Conservation (phyloP, 805 yeast genomes). For the Candida gorgasii region DNA sequence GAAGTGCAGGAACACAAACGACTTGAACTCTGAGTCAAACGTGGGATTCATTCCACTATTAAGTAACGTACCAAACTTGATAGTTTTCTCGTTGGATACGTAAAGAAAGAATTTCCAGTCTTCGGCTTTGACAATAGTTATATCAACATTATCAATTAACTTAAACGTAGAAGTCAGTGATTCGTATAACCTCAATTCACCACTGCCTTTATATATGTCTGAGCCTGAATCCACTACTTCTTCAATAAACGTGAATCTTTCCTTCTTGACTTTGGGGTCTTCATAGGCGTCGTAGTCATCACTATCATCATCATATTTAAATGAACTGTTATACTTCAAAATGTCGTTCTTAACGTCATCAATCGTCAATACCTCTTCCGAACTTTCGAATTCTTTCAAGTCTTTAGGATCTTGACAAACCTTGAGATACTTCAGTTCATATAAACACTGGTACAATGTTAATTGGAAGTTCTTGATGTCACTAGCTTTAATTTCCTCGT, state of each 20-base stretch:
- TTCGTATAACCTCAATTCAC: constrained; percentile 7
- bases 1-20: constrained; percentile 67
- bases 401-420: constrained; percentile 21
- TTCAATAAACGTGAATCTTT: constrained; percentile 2
- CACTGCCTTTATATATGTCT: not conserved
- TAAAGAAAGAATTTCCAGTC: constrained; percentile 57
- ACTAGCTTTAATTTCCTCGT: constrained; percentile 53
- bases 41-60: constrained; percentile 59
- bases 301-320: constrained; percentile 25
- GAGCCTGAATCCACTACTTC: not conserved
- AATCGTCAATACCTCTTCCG: constrained; percentile 24
- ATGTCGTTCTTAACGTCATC: constrained; percentile 22
- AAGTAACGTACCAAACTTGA: constrained; percentile 15
- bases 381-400: constrained; percentile 56
- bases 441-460: constrained; percentile 66
- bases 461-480: constrained; percentile 63
- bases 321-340: constrained; percentile 10
- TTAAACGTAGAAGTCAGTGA: not conserved
- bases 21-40: constrained; percentile 55
- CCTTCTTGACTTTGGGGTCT: constrained; percentile 1
- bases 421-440: constrained; percentile 59
- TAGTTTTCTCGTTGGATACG: constrained; percentile 23
- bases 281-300: constrained; percentile 20
- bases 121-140: constrained; percentile 44
- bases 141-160: not conserved